Evolutionary conservation across 139 green algal genomes (phyloP).

Genomic region (Closterium sp.): DNA sequence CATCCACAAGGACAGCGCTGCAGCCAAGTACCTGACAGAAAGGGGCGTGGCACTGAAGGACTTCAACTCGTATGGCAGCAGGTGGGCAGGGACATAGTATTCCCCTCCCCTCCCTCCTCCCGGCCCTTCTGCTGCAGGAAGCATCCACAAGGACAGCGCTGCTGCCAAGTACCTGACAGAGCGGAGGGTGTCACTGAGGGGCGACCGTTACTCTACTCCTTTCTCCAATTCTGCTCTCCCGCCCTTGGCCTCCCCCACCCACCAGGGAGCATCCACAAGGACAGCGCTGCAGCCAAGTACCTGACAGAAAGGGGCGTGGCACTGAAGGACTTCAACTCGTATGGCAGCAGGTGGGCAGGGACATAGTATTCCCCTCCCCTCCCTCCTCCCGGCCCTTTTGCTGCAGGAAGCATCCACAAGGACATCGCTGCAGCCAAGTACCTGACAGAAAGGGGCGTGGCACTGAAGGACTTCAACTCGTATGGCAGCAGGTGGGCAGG

Average conservation of each 20-base stretch:
- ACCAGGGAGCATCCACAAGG: constrained; percentile 14
- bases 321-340: constrained; percentile 49
- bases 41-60: background rate
- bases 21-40: background rate
- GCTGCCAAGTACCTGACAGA: constrained; percentile 41
- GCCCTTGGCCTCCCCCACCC: background rate
- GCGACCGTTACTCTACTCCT: too few relatives aligned
- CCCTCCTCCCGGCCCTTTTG: background rate
- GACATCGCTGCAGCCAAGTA: constrained; percentile 34
- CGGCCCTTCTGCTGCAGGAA: background rate
- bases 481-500: constrained; percentile 50
- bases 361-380: background rate
- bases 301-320: background rate
- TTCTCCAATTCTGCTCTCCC: too few relatives aligned
- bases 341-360: constrained; percentile 45
- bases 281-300: constrained; percentile 50
- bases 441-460: constrained; percentile 8
- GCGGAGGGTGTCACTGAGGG: constrained; percentile 17
- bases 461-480: constrained; percentile 48
- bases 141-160: background rate
- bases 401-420: background rate
- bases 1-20: background rate
- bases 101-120: background rate
- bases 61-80: background rate
- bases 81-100: too few relatives aligned